These are phyloP conservation scores for Saccharum officinarum DNA, from an alignment of 176 grass and related monocot species.

Conservation along the genomic window DNA sequence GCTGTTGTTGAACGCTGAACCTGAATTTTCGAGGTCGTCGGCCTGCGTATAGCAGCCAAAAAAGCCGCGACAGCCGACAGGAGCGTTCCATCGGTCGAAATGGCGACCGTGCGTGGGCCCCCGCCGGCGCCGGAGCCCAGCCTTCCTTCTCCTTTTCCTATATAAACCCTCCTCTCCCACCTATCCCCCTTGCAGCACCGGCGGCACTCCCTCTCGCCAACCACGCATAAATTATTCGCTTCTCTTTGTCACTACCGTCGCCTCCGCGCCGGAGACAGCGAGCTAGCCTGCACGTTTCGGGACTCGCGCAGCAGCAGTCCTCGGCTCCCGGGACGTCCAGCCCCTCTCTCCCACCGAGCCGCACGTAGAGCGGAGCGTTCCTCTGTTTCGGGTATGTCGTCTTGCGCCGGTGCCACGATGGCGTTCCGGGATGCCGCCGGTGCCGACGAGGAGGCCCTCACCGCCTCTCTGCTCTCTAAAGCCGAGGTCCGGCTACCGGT, in stretches of 20 bases:
- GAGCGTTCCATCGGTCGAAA: neutral
- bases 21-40: conserved; percentile 15
- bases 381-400: conserved; percentile 45
- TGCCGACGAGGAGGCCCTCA: conserved; percentile 10
- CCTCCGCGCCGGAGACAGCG: conserved; percentile 49
- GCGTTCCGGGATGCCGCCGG: conserved; percentile 13
- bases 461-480: conserved; percentile 23
- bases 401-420: neutral
- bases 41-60: neutral
- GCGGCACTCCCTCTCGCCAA: conserved; percentile 5
- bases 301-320: neutral
- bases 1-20: conserved; percentile 8
- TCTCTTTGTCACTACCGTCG: conserved; percentile 20
- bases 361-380: neutral
- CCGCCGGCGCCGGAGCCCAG: neutral
- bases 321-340: neutral
- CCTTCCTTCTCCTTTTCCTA: neutral
- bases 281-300: neutral
- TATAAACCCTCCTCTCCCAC: neutral
- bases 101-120: neutral
- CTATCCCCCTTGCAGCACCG: neutral
- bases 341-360: neutral
- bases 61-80: neutral
- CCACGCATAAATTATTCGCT: neutral
- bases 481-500: conserved; percentile 11